These are phyloP conservation scores for Populus hybrid DNA, from an alignment of 441 rosid species.

Conservation along the genomic window DNA sequence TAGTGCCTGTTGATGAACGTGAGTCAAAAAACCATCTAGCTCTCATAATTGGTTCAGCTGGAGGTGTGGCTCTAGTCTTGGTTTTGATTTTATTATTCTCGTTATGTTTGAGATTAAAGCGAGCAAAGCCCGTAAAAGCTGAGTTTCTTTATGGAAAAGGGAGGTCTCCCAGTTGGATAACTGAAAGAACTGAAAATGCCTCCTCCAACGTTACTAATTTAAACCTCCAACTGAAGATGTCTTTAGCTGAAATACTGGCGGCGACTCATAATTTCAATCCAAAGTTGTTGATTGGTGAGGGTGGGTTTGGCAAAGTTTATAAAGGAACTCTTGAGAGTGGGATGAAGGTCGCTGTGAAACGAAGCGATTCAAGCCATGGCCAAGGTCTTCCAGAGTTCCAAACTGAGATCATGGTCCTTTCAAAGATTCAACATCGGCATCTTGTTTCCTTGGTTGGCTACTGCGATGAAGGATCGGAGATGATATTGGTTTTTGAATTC, in stretches of 20 bases:
- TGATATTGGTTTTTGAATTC: slow-evolving; percentile 50
- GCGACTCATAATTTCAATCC: slow-evolving; percentile 30
- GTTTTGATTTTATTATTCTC: slow-evolving; percentile 11
- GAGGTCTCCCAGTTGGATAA: slow-evolving; percentile 21
- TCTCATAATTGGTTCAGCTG: slow-evolving; percentile 19
- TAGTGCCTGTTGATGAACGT: neutral
- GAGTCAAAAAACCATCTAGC: neutral
- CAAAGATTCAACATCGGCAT: slow-evolving; percentile 49
- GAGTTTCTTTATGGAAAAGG: slow-evolving; percentile 22
- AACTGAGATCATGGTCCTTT: slow-evolving; percentile 33
- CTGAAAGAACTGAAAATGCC: slow-evolving; percentile 6
- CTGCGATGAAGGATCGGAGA: slow-evolving; percentile 45
- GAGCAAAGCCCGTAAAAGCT: slow-evolving; percentile 17
- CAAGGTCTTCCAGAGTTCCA: slow-evolving; percentile 37
- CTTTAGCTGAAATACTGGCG: slow-evolving; percentile 23
- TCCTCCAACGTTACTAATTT: slow-evolving; percentile 29
- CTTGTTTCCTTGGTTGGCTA: slow-evolving; percentile 57
- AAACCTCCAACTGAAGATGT: slow-evolving; percentile 32
- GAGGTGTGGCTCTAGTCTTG: slow-evolving; percentile 26
- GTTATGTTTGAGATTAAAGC: slow-evolving; percentile 18
- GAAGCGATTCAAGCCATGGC: slow-evolving; percentile 30
- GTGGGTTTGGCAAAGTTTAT: slow-evolving; percentile 38
- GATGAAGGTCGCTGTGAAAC: slow-evolving; percentile 33
- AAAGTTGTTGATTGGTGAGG: slow-evolving; percentile 30
- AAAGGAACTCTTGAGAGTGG: slow-evolving; percentile 28